Conservation (phyloP, 202 grass and related monocot genomes). For the Hordeum pubiflorum region DNA sequence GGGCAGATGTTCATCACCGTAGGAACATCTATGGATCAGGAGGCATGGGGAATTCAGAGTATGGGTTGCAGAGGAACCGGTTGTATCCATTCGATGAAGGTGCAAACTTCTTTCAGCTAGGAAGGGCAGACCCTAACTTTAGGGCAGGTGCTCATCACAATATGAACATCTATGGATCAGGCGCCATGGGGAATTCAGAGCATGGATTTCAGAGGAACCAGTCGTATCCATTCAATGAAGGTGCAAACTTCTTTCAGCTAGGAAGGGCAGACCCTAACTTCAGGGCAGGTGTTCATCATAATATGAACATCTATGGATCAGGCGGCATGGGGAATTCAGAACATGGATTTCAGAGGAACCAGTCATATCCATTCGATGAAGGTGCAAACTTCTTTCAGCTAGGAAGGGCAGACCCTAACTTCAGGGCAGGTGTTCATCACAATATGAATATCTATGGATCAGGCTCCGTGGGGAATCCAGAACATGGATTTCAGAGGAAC, state of each 20-base stretch:
- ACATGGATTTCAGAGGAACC: no score
- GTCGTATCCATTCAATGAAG: slow-evolving; percentile 17
- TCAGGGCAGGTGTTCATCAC: background rate
- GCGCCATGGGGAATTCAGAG: background rate
- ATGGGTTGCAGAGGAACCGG: background rate
- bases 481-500: no score
- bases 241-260: slow-evolving; percentile 29
- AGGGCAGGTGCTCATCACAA: background rate
- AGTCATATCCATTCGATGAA: slow-evolving; percentile 18
- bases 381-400: slow-evolving; percentile 29
- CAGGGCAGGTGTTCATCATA: background rate
- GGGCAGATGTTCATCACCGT: background rate
- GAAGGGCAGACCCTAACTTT: background rate
- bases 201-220: no score
- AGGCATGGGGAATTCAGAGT: background rate
- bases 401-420: background rate
- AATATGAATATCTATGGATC: background rate
- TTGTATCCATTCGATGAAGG: background rate
- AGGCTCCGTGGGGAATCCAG: background rate
- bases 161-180: background rate
- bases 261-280: background rate
- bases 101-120: slow-evolving; percentile 8
- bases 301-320: background rate
- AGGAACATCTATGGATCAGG: background rate
- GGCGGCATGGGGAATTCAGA: background rate